Percentiles rank a stretch among this genome's conserved stretches.
These are phyloP conservation scores for Cladochytrium replicatum DNA, from an alignment of 192 early-diverging fungal species.

Conservation along the genomic window DNA sequence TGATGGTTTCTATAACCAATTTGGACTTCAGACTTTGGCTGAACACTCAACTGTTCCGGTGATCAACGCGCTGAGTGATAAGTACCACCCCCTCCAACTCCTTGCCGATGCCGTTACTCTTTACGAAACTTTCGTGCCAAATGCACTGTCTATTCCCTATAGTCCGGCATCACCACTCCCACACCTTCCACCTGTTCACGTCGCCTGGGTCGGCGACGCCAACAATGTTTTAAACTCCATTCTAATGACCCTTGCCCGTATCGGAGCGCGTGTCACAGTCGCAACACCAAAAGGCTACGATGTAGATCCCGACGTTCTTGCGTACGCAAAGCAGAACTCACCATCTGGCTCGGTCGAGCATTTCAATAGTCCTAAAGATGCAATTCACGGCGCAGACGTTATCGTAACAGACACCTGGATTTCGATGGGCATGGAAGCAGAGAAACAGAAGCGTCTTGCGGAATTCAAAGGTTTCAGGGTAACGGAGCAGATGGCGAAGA, in stretches of 20 bases:
- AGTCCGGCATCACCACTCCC: slow-evolving; percentile 42
- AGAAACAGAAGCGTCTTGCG: slow-evolving; percentile 69
- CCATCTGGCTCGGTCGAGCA: slow-evolving; percentile 31
- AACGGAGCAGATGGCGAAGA: slow-evolving; percentile 69
- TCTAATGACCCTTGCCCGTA: slow-evolving; percentile 76
- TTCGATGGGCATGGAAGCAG: slow-evolving; percentile 93
- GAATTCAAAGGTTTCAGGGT: slow-evolving; percentile 83
- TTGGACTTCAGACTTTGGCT: slow-evolving; percentile 62
- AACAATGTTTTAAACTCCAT: slow-evolving; percentile 95
- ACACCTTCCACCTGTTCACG: slow-evolving; percentile 52
- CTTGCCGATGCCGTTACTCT: slow-evolving; percentile 93
- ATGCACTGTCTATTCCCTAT: slow-evolving; percentile 17
- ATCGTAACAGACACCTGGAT: slow-evolving; percentile 99
- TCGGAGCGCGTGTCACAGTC: slow-evolving; percentile 70
- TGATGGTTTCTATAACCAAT: neutral
- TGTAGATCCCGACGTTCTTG: slow-evolving; percentile 56
- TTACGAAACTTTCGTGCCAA: slow-evolving; percentile 62
- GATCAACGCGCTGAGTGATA: slow-evolving; percentile 90
- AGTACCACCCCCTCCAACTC: slow-evolving; percentile 95
- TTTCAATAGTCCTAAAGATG: slow-evolving; percentile 62
- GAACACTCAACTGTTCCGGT: slow-evolving; percentile 83
- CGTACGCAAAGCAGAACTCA: slow-evolving; percentile 57
- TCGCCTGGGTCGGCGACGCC: slow-evolving; percentile 99
- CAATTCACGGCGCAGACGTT: slow-evolving; percentile 70
- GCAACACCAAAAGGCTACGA: slow-evolving; percentile 82